These are phyloP conservation scores for Collybiopsis luxurians DNA, from an alignment of 768 basidiomycete genomes.

Conservation along the genomic window DNA sequence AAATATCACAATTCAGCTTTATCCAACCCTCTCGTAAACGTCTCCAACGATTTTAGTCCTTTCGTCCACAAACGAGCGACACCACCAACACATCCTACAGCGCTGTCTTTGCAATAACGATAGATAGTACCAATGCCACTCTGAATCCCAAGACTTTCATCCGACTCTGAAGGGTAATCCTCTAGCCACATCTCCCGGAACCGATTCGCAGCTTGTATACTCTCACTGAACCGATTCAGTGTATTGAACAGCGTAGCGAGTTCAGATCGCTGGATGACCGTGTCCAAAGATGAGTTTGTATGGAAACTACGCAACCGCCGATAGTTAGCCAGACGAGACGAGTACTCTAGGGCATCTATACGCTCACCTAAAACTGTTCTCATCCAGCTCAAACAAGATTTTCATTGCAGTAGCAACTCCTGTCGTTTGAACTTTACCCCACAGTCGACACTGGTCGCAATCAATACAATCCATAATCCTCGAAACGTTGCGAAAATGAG, in stretches of 20 bases:
- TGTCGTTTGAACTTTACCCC: constrained; percentile 76
- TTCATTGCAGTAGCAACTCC: constrained; percentile 75
- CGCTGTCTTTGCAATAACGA: neutral
- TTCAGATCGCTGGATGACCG: constrained; percentile 63
- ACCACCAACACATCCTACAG: neutral
- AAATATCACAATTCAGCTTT: neutral
- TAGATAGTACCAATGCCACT: neutral
- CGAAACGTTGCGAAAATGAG: constrained; percentile 74
- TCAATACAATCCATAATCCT: constrained; percentile 81
- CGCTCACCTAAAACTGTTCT: constrained; percentile 59
- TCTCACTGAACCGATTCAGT: constrained; percentile 67
- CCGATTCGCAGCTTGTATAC: constrained; percentile 53
- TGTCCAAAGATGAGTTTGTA: constrained; percentile 34
- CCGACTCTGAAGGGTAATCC: neutral
- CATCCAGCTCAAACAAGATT: constrained; percentile 71
- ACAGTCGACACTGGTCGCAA: constrained; percentile 76
- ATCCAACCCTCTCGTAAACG: neutral
- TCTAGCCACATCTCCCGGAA: constrained; percentile 58
- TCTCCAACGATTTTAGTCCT: neutral
- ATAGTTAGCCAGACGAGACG: neutral
- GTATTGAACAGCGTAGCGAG: constrained; percentile 79
- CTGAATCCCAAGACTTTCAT: neutral
- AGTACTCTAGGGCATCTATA: constrained; percentile 29
- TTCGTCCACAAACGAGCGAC: neutral
- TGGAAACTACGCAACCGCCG: neutral